Evolutionary conservation across 2,329 filamentous ascomycete genomes (phyloP).

Genomic region (Apiospora marii): DNA sequence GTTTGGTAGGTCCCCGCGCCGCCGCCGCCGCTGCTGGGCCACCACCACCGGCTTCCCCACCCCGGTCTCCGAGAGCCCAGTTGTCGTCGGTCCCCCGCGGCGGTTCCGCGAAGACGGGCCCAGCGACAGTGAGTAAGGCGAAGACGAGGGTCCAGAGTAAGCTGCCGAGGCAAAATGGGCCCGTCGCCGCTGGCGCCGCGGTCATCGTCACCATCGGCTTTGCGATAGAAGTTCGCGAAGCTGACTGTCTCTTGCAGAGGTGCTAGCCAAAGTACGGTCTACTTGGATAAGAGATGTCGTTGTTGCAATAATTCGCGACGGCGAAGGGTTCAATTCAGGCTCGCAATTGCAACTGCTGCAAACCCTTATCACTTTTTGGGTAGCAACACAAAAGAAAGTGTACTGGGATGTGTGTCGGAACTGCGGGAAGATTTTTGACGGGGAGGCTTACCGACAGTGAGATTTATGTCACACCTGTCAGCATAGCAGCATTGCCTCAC

Average conservation of each 20-base stretch:
- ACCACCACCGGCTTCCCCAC: neutral
- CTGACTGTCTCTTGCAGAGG: neutral
- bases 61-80: neutral
- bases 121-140: neutral
- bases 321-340: no score
- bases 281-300: neutral
- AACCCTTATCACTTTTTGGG: no score
- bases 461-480: conserved; percentile 2
- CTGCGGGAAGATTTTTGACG: neutral
- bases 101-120: neutral
- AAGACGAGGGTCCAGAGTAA: neutral
- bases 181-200: neutral
- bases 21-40: neutral
- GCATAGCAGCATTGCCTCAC: neutral
- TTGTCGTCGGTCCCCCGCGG: neutral
- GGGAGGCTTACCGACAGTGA: neutral
- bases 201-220: neutral
- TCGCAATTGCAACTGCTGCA: no score
- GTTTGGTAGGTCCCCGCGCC: neutral
- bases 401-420: neutral
- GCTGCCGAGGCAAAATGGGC: neutral
- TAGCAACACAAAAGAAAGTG: neutral
- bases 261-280: neutral
- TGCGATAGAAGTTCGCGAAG: neutral
- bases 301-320: neutral